Percentiles rank a stretch among this genome's conserved stretches.
Evolutionary conservation across 148 eudicot species (phyloP).

Genomic region (Silene uniflora): DNA sequence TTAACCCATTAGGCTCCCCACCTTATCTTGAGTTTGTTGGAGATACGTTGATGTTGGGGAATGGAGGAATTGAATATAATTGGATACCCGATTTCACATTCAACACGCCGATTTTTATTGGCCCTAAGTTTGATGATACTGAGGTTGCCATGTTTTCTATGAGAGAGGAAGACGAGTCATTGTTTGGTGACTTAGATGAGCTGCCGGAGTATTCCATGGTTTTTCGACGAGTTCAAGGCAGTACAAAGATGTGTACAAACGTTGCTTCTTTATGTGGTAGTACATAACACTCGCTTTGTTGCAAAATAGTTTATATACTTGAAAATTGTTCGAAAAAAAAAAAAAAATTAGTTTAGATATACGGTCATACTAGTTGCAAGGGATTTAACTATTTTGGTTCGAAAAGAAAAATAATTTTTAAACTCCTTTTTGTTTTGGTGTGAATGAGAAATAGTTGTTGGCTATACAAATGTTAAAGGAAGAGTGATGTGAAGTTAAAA

Average conservation of each 20-base stretch:
- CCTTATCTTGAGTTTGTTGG: constrained; percentile 24
- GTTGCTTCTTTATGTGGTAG: constrained; percentile 26
- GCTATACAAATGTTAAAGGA: no score
- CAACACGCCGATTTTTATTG: constrained; percentile 39
- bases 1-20: constrained; percentile 24
- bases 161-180: constrained; percentile 51
- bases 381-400: constrained; percentile 1
- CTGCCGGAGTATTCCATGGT: constrained; percentile 55
- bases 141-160: constrained; percentile 37
- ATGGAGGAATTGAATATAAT: constrained; percentile 30
- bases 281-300: constrained; percentile 1
- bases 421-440: no score
- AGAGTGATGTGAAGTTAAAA: no score
- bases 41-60: constrained; percentile 21
- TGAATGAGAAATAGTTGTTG: no score
- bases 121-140: constrained; percentile 30
- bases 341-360: background rate
- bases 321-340: background rate
- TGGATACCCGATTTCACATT: constrained; percentile 48
- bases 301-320: constrained; percentile 11
- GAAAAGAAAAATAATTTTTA: background rate
- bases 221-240: constrained; percentile 26
- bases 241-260: constrained; percentile 17
- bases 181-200: constrained; percentile 59
- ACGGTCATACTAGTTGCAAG: background rate